Percentiles rank a stretch among this genome's conserved stretches.
phyloP scores from a whole-genome alignment of 1,284 basidiomycete genomes.

The Phaffia rhodozyma region DNA sequence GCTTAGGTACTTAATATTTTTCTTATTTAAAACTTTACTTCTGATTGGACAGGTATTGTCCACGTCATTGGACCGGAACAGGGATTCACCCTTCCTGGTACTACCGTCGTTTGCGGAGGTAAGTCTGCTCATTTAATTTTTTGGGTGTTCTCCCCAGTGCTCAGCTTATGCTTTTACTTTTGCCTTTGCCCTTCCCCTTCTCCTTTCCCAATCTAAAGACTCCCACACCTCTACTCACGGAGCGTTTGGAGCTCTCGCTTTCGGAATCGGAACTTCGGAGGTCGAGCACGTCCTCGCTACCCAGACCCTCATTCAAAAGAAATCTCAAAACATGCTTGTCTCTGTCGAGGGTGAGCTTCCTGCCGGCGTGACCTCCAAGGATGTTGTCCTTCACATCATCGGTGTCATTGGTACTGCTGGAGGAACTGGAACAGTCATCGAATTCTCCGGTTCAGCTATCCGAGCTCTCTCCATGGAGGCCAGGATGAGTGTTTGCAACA shows the following conservation, averaged over 20 bases:
- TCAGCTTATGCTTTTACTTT: conserved; percentile 49
- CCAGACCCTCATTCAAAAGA: conserved; percentile 81
- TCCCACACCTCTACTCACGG: conserved; percentile 86
- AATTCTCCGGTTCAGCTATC: conserved; percentile 85
- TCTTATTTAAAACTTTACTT: conserved; percentile 11
- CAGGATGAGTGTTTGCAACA: conserved; percentile 94
- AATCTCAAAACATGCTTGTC: conserved; percentile 93
- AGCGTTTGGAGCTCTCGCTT: conserved; percentile 89
- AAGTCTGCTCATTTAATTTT: conserved; percentile 15
- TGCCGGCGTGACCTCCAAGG: conserved; percentile 86
- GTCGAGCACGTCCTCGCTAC: conserved; percentile 96
- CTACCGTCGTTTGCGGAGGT: conserved; percentile 86
- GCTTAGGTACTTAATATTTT: neutral
- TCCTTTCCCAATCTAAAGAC: conserved; percentile 56
- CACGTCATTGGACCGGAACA: conserved; percentile 95
- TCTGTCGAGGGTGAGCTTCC: conserved; percentile 73
- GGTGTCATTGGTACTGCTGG: conserved; percentile 89
- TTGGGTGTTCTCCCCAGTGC: neutral
- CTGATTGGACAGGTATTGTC: conserved; percentile 57
- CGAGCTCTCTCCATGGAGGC: conserved; percentile 88
- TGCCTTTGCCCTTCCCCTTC: conserved; percentile 74
- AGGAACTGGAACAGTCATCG: conserved; percentile 84
- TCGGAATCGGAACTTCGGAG: conserved; percentile 93
- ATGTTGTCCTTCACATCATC: conserved; percentile 89
- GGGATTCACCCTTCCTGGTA: conserved; percentile 90